Percentiles rank a stretch among this genome's conserved stretches.
These are phyloP conservation scores for Phytophthora boehmeriae DNA, from an alignment of 352 stramenopile genomes.

Conservation along the genomic window DNA sequence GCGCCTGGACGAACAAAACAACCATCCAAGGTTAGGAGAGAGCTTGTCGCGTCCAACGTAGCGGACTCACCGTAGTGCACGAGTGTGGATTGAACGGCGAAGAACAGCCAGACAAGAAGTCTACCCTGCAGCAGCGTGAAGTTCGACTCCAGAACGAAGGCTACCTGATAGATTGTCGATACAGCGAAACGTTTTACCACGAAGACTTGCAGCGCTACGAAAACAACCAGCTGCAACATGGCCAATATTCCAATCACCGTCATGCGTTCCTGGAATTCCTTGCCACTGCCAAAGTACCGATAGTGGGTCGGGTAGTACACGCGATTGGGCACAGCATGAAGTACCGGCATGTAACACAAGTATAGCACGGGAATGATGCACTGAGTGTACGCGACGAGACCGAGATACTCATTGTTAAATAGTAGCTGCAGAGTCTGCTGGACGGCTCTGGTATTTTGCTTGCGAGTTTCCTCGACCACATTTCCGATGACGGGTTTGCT, in stretches of 20 bases:
- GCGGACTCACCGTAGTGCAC: slow-evolving; percentile 27
- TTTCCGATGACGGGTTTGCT: slow-evolving; percentile 13
- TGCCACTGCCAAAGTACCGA: slow-evolving; percentile 16
- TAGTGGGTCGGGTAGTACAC: slow-evolving; percentile 36
- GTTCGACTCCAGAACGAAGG: slow-evolving; percentile 55
- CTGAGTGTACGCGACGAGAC: slow-evolving; percentile 35
- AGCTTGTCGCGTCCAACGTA: background rate
- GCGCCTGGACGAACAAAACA: slow-evolving; percentile 15
- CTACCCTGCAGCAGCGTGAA: slow-evolving; percentile 39
- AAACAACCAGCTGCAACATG: slow-evolving; percentile 16
- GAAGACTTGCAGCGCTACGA: slow-evolving; percentile 28
- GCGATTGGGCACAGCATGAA: slow-evolving; percentile 30
- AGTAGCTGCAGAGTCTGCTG: slow-evolving; percentile 43
- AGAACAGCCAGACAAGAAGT: slow-evolving; percentile 41
- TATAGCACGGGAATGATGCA: slow-evolving; percentile 42
- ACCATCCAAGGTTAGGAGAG: slow-evolving; percentile 9
- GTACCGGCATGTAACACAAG: slow-evolving; percentile 30
- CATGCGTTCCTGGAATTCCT: slow-evolving; percentile 27
- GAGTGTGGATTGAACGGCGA: slow-evolving; percentile 32
- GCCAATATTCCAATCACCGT: slow-evolving; percentile 23
- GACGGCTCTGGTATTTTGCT: slow-evolving; percentile 33
- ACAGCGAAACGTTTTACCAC: slow-evolving; percentile 30
- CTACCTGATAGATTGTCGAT: slow-evolving; percentile 46
- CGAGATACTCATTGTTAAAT: slow-evolving; percentile 49
- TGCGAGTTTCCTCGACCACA: slow-evolving; percentile 21